Base-by-base conservation (phyloP, 2,329 filamentous ascomycete species). In the Rasamsonia emersonii region DNA sequence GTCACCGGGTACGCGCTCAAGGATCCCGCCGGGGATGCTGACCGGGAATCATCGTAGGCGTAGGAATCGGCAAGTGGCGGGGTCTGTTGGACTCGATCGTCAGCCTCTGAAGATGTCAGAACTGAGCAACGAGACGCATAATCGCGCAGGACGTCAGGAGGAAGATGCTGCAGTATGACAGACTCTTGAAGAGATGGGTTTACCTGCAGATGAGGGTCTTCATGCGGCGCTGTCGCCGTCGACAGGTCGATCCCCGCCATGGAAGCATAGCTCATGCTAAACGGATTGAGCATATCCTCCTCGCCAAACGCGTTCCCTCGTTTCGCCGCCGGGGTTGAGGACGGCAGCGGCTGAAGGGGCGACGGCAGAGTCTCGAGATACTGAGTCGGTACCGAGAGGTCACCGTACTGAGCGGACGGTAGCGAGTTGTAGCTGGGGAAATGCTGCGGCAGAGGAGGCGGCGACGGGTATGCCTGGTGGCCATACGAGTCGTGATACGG, bases 261-360 rank as follows among this genome's bases (percentile, higher is more conserved):
- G 6, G 70, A 67, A 14, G 71, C 69, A 50, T 76, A 78, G 54
- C 69, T 73, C 58, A 75, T 70, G 46, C 67, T 68, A 51, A 77
- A 76, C 1, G 73, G 72, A 48, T 67, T 72, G 35, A 74, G 66
- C 33, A 73, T 66, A 29, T 64, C 62, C 32, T 75, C 70, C 30
- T 75, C 73, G 35, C 62, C 60, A 48, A 70, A 69, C 45, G 47
- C 43, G 37, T 66, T 60, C 45, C 72, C 64, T 45, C 62, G 65
- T 58, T 75, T 77, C 38, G 64, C 56, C 21, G 61, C 59, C 34
- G 56, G 60, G 18, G 59, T 58, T 15, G 46, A 46, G 3, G 53
- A 34, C 10, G 49, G 39, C 29, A 66, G 57, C 36, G 67, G 62
- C 3, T 68, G 67, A 18, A 71, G 50, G 4, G 61, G 62, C 3